These are phyloP conservation scores for Oryza longistaminata DNA, from an alignment of 176 grass and related monocot genomes.

Conservation along the genomic window DNA sequence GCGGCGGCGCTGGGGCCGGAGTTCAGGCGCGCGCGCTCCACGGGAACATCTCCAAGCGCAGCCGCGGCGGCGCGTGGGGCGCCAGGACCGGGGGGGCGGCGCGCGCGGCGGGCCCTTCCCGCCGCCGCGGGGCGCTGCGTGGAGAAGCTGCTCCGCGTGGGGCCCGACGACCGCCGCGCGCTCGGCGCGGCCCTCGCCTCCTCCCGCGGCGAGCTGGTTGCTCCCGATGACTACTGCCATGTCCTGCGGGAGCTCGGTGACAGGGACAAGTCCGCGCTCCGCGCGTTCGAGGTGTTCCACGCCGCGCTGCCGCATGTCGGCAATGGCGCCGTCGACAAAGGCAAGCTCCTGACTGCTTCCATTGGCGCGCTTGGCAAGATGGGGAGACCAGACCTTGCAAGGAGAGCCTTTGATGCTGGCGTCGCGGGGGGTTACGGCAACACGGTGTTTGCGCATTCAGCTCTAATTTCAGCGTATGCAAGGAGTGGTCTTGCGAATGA, in stretches of 20 bases:
- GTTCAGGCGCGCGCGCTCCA: constrained; percentile 73
- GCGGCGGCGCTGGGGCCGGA: constrained; percentile 49
- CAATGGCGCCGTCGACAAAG: constrained; percentile 47
- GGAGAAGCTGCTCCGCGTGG: constrained; percentile 55
- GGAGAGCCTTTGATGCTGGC: constrained; percentile 66
- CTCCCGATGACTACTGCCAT: constrained; percentile 82
- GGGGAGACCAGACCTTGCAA: constrained; percentile 71
- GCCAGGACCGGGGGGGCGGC: constrained; percentile 19
- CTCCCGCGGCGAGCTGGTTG: constrained; percentile 48
- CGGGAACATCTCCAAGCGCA: constrained; percentile 84
- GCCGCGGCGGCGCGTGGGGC: constrained; percentile 39
- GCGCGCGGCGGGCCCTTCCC: constrained; percentile 19
- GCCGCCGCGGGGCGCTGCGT: constrained; percentile 55
- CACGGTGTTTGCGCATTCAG: constrained; percentile 77
- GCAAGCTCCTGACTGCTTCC: constrained; percentile 78
- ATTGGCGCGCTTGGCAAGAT: constrained; percentile 81
- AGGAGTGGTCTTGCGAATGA: constrained; percentile 73
- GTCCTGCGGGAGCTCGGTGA: constrained; percentile 61
- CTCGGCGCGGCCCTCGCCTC: constrained; percentile 37
- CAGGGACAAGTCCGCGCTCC: constrained; percentile 49
- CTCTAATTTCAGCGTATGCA: constrained; percentile 89
- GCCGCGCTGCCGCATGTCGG: constrained; percentile 60
- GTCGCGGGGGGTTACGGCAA: constrained; percentile 70
- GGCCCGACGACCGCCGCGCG: constrained; percentile 41
- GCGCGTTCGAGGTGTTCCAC: constrained; percentile 61